These are phyloP conservation scores for Candida cerambycidarum DNA, from an alignment of 805 yeast species.

Conservation along the genomic window DNA sequence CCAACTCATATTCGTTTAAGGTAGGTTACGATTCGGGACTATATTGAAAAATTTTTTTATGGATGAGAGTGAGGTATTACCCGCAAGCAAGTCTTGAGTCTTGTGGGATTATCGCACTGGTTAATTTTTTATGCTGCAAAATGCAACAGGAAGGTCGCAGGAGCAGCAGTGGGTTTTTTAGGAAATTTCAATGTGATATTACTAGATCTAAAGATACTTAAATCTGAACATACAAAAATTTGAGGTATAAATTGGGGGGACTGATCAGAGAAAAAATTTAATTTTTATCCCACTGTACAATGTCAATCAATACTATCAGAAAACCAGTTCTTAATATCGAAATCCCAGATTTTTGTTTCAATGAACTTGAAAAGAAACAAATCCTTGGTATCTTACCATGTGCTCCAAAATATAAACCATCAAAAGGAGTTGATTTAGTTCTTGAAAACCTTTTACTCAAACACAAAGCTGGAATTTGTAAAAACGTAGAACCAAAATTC, in stretches of 20 bases:
- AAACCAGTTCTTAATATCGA: not conserved
- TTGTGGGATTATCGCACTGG: too few relatives aligned
- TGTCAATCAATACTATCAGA: not conserved
- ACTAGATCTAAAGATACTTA: not conserved
- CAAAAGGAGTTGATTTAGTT: not conserved
- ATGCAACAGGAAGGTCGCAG: too few relatives aligned
- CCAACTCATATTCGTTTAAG: conserved; percentile 35
- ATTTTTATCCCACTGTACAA: too few relatives aligned
- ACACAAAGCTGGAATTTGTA: conserved; percentile 5
- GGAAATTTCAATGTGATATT: not conserved
- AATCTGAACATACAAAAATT: too few relatives aligned
- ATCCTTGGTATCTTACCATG: conserved; percentile 1
- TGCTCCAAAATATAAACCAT: not conserved
- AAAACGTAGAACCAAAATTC: conserved; percentile 15
- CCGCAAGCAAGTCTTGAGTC: too few relatives aligned
- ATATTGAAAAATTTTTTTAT: conserved; percentile 3
- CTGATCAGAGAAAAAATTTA: too few relatives aligned
- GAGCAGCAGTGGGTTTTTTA: too few relatives aligned
- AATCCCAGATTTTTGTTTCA: not conserved
- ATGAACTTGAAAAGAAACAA: not conserved
- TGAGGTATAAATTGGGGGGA: too few relatives aligned
- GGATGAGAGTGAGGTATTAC: conserved; percentile 2
- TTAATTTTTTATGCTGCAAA: too few relatives aligned
- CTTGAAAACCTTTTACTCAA: not conserved
- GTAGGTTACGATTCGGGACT: not conserved